Percentiles rank a stretch among this genome's conserved stretches.
phyloP scores from a whole-genome alignment of 257 asterid species.

The Solanum rostratum region DNA sequence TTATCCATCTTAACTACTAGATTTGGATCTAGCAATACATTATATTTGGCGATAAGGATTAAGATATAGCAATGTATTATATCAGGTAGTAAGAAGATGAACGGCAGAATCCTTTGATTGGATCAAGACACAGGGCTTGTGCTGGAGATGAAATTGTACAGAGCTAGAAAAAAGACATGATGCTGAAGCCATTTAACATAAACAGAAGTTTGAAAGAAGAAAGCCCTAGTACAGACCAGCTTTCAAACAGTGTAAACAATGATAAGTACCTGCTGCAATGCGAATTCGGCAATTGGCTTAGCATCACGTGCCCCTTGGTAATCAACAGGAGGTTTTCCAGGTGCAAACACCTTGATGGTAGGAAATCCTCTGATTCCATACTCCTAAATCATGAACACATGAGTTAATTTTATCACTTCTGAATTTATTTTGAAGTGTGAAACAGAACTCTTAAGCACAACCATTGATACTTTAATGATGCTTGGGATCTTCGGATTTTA shows the following conservation, averaged over 20 bases:
- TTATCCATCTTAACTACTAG: neutral
- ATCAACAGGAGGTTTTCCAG: constrained; percentile 79
- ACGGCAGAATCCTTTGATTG: neutral
- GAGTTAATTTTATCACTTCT: neutral
- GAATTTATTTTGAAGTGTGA: neutral
- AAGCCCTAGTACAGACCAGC: neutral
- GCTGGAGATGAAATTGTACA: neutral
- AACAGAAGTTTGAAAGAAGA: neutral
- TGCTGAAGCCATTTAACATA: neutral
- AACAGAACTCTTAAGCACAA: neutral
- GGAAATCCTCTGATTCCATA: constrained; percentile 90
- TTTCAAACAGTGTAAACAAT: neutral
- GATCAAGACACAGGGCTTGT: neutral
- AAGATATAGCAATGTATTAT: neutral
- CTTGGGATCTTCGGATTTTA: neutral
- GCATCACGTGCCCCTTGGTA: constrained; percentile 92
- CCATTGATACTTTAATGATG: neutral
- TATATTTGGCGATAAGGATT: neutral
- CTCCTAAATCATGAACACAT: constrained; percentile 39
- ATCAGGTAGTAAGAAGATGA: neutral
- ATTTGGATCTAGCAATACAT: neutral
- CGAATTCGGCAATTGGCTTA: constrained; percentile 71
- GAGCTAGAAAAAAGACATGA: neutral
- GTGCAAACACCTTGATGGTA: constrained; percentile 84
- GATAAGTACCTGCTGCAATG: constrained; percentile 48